Evolutionary conservation across 768 basidiomycete genomes (phyloP), one percentile per base, ranked within the genome.

Genomic region (Naganishia friedmannii): DNA sequence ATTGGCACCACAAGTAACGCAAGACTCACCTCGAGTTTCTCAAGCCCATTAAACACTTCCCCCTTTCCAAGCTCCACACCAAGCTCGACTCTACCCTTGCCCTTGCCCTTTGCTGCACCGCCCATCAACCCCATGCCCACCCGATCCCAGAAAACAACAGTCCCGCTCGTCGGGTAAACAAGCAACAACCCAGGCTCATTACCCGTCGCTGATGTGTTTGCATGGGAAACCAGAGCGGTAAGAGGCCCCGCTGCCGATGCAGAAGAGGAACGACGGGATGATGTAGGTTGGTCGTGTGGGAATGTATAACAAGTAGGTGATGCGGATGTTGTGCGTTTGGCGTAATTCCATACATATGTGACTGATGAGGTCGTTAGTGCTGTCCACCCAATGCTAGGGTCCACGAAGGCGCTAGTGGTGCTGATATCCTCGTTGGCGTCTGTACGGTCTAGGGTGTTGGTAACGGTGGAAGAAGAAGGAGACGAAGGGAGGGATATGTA

Each of bases 291-390:
- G 23, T 17, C 31, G 26, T 63, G 60, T 4, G 60, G 60, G 39
- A 63, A 63, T 19, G 60, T 63, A 34, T 63, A 63, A 26, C 60
- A 63, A 28, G 60, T 63, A 8, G 60, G 60, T 29, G 60, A 63
- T 2, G 60, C 60, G 3, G 60, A 45, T 9, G 60, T 15, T 7
- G 60, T 63, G 3, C 60, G 39, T 29, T 63, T 63, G n/a, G 60
- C 60, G 60, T 63, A 23, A 23, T 63, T 63, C 60, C 60, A 63
- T 17, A 63, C 60, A 42, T 63, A 63, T 34, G 60, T 63, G 23
- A 10, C 46, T 19, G 39, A 42, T 9, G 60, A 13, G 37, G 60
- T 63, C 12, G 60, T 42, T 3, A 63, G 39, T 10, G 39, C 60
- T 42, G 60, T 34, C 60, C 60, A 63, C 0, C 60, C 60, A 17